Evolutionary conservation across 163 green algal genomes (phyloP), one percentile per base, ranked within the genome.

Genomic region (Scenedesmus sp.): DNA sequence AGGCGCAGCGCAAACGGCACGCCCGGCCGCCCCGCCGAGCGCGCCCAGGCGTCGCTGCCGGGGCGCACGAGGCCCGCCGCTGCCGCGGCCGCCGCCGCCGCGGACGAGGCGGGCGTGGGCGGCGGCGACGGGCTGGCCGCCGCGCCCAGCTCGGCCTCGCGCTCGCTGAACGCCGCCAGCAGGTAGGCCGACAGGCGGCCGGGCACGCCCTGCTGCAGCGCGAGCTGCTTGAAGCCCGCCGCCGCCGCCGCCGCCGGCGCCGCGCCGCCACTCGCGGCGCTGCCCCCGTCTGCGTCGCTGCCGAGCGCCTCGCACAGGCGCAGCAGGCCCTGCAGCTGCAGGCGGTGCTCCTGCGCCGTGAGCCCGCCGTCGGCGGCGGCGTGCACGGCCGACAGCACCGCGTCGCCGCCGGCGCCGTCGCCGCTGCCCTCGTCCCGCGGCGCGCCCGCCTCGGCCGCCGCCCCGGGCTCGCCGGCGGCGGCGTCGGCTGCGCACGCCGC

Each of bases 261-360:
- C 28, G 29, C 54, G 17, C 54, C 63, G 36, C 39, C 20, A n/a
- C 56, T 47, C 42, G 36, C 86, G 81, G 15, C 72, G 74, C 51
- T 87, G 53, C n/a, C 28, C 44, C 63, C 51, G 87, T 34, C 60
- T 72, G 63, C 29, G 66, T 51, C 66, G 39, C 47, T 75, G 65
- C 44, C 60, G 26, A 75, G 65, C 24, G 69, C 69, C 36, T 66
- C 54, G 31, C 53, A 58, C 5, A 90, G 75, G 22, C 75, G 64
- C 14, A 88, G 54, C 39, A 91, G 87, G 64, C 82, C 87, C 22
- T 86, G 64, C 39, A 92, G 73, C 58, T 85, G 69, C 48, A 70
- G 62, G 22, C 67, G 47, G 28, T 83, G 82, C 24, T 85, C 75
- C 69, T 86, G 45, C 70, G 75, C 48, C 22, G 44, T 47, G 22